Percentiles rank a stretch among this genome's conserved stretches.
These are phyloP conservation scores for Rhodotorula sphaerocarpa DNA, from an alignment of 768 basidiomycete genomes.

Conservation along the genomic window DNA sequence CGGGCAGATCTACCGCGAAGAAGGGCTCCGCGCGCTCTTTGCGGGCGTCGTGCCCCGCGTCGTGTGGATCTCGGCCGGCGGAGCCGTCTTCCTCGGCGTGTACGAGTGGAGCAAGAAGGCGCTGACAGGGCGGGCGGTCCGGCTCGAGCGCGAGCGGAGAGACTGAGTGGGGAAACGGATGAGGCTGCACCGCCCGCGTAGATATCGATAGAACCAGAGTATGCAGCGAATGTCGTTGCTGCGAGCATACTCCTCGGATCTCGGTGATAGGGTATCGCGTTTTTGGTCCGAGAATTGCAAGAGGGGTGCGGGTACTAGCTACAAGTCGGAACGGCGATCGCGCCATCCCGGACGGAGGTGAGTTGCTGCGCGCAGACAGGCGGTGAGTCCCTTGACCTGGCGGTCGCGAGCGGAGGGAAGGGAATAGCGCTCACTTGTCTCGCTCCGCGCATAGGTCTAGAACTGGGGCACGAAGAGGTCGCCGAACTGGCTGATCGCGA, in stretches of 20 bases:
- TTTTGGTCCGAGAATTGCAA: not conserved
- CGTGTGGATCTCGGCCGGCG: slow-evolving; percentile 91
- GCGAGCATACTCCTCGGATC: too few species aligned
- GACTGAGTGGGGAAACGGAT: not conserved
- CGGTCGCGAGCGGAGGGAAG: too few species aligned
- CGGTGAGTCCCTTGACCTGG: too few species aligned
- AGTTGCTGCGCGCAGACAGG: too few species aligned
- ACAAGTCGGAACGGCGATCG: not conserved
- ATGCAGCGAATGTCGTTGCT: too few species aligned
- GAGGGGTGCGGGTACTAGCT: not conserved
- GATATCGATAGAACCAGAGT: not conserved
- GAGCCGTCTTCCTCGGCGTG: slow-evolving; percentile 93
- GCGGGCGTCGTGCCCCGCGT: slow-evolving; percentile 83
- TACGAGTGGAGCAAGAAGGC: slow-evolving; percentile 63
- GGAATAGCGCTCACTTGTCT: too few species aligned
- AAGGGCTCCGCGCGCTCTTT: slow-evolving; percentile 71
- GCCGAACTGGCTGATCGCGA: slow-evolving; percentile 19
- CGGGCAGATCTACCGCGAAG: slow-evolving; percentile 57
- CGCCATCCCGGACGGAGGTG: too few species aligned
- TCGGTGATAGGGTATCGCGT: not conserved
- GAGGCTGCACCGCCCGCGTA: too few species aligned
- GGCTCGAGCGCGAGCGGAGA: not conserved
- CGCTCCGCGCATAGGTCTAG: too few species aligned
- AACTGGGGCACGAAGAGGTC: slow-evolving; percentile 25
- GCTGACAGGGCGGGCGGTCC: not conserved